Base-by-base conservation (phyloP, 169 alveolate genomes). In the Cryptosporidium felis region DNA sequence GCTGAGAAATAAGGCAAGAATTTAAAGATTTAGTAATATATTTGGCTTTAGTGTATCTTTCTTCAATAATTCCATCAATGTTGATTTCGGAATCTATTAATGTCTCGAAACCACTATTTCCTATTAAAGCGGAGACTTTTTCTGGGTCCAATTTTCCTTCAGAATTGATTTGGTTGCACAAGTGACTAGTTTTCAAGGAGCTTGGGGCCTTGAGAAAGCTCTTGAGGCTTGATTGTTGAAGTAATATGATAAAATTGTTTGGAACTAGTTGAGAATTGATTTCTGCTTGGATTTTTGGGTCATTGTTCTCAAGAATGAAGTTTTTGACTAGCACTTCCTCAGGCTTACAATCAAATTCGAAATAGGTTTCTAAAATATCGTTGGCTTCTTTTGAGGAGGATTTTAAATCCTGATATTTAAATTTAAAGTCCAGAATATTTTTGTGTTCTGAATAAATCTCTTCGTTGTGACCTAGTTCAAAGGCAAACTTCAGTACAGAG, bases 121-220 rank as follows among this genome's bases (percentile, higher is more conserved):
- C 3, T 14, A 14, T 3, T 5, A 8, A 28, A 12, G 49, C 18
- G n/a, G 49, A 0, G 1, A 49, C 38, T 1, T 26, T 32, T 34
- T 30, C 34, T 46, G n/a, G 4, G 44, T 65, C 51, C 8, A 9
- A 3, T 18, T 16, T 18, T 5, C 26, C 18, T 28, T 3, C 14
- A 6, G 58, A 46, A n/a, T n/a, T n/a, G n/a, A n/a, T n/a, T n/a
- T n/a, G n/a, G 40, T 47, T 65, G 16, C 81, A 65, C 28, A 45
- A 42, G 0, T 44, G 1, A 28, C 47, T 65, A 2, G 14, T 3
- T 8, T 44, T 34, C 16, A 16, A 8, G 5, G 30, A 26, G 26
- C 23, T 21, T 46, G 61, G 18, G 30, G n/a, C 56, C 5, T 49
- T 5, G 23, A 51, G 49, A 4, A 74, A 18, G 23, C 23, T 30